Evolutionary conservation across 1,284 basidiomycete genomes (phyloP).

Genomic region (Cryptococcus jaspeensis): DNA sequence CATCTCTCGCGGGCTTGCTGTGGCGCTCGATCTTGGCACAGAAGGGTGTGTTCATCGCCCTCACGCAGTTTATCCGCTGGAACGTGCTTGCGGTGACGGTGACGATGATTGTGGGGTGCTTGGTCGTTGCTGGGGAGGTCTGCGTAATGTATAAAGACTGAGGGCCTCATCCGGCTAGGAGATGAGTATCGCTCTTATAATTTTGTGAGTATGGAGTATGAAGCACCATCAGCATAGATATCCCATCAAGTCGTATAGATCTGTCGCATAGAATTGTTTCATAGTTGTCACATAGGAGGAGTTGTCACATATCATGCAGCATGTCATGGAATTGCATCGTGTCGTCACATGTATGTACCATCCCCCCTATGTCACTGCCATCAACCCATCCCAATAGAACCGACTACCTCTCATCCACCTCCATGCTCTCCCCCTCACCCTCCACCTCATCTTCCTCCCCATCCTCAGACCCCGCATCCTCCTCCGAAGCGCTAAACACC

Average conservation of each 20-base stretch:
- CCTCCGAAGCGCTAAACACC: conserved; percentile 35
- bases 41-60: conserved; percentile 70
- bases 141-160: conserved; percentile 46
- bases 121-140: conserved; percentile 52
- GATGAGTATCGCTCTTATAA: background rate
- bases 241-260: background rate
- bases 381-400: no score
- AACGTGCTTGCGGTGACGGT: conserved; percentile 66
- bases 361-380: no score
- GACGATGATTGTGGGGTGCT: conserved; percentile 61
- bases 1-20: conserved; percentile 83
- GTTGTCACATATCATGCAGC: no score
- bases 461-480: conserved; percentile 18
- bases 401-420: background rate
- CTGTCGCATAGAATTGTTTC: background rate
- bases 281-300: no score
- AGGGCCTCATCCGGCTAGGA: background rate
- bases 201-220: background rate
- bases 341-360: no score
- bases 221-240: background rate
- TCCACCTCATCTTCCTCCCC: conserved; percentile 23
- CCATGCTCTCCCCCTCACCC: conserved; percentile 22
- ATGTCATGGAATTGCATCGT: no score
- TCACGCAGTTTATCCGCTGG: conserved; percentile 68
- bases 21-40: conserved; percentile 78